Evolutionary conservation across 441 rosid genomes (phyloP), one percentile per base, ranked within the genome.

Genomic region (Mallotus japonicus): DNA sequence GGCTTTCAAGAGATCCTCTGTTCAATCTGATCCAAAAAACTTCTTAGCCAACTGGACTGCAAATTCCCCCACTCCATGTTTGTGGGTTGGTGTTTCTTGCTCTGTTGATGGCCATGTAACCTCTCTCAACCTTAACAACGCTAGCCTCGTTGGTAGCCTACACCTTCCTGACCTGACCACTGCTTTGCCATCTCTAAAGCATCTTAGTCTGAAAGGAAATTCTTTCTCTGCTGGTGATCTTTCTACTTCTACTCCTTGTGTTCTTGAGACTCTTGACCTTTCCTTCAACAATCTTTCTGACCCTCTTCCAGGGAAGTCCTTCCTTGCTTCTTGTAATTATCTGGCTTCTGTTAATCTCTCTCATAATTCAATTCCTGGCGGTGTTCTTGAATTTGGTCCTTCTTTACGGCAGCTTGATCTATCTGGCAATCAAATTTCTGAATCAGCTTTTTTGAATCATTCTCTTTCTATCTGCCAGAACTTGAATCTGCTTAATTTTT

Each of bases 11-110:
- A 78, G 72, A 20, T 54, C 58, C 70, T 94, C 92, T 42, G 78
- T 94, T 46, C 71, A 69, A 37, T 88, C 89, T 42, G 97, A 94
- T 80, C 92, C 95, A 2, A 79, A 65, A 0, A 84, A 82, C 24
- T 62, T 72, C 54, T 75, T 94, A 24, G 69, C 78, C 69, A 83
- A 75, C 72, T 94, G 99, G 99, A 82, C 79, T 34, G 32, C 80
- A 58, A 76, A 66, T 69, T 83, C 90, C 61, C 53, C 70, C 20
- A 72, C n/a, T 66, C 89, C 92, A 0, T 92, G 97, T 71, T 82
- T 89, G 1, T 92, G 97, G 97, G 67, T 57, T 28, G 97, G 99
- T 66, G 89, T 95, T 22, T 77, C 83, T 22, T 95, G 99, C 75
- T 84, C 92, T 17, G 0, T 1, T 19, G 88, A 80, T 72, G 86